Percentiles rank a stretch among this genome's conserved stretches.
These are phyloP conservation scores for Gracilariopsis chorda DNA, from an alignment of 23 red algal species.

Conservation along the genomic window DNA sequence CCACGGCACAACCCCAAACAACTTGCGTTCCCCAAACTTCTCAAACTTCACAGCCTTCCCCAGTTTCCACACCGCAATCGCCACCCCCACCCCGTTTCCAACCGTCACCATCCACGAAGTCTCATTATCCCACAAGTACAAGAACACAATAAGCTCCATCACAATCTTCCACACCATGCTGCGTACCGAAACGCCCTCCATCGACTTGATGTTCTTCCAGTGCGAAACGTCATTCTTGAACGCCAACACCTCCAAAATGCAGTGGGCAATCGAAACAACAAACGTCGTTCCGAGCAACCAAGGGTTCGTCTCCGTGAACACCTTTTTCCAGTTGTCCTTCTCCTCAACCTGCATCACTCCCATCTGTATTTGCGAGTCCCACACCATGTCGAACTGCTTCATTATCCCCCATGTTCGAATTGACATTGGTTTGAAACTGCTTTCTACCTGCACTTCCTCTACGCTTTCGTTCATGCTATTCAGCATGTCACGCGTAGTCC, in stretches of 20 bases:
- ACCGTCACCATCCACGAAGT: conserved; percentile 93
- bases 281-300: conserved; percentile 69
- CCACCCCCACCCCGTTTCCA: conserved; percentile 61
- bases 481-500: conserved; percentile 51
- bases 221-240: conserved; percentile 95
- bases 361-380: conserved; percentile 62
- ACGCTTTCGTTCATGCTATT: conserved; percentile 54
- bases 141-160: conserved; percentile 87
- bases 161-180: conserved; percentile 95
- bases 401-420: conserved; percentile 47
- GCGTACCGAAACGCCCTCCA: conserved; percentile 86
- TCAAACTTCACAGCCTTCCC: conserved; percentile 89
- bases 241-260: conserved; percentile 82
- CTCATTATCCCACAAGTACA: conserved; percentile 93
- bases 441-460: conserved; percentile 46
- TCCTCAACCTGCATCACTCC: conserved; percentile 52
- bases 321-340: conserved; percentile 76
- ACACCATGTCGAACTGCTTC: conserved; percentile 73
- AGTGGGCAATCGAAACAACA: conserved; percentile 78
- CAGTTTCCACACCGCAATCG: conserved; percentile 86
- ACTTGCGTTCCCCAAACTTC: conserved; percentile 54
- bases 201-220: conserved; percentile 83
- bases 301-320: conserved; percentile 91
- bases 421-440: conserved; percentile 48
- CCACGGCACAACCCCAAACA: conserved; percentile 83